A percentile compares a stretch with the other conserved stretches of the same genome.
Conservation (phyloP, 139 green algal species). For the Coelastrella sp. region DNA sequence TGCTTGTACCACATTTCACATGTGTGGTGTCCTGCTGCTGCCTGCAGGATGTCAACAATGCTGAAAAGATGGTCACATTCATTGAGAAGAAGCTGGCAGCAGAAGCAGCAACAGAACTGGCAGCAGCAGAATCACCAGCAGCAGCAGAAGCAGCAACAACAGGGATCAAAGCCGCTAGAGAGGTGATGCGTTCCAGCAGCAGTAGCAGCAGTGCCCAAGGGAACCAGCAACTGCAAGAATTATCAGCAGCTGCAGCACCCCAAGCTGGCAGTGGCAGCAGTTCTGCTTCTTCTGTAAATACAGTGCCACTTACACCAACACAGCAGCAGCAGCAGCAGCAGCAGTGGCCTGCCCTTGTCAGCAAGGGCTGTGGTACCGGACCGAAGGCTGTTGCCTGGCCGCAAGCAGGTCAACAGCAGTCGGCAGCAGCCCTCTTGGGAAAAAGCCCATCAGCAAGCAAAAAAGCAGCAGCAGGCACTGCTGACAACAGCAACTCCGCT, state of each 20-base stretch:
- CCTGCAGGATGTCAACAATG: conserved; percentile 9
- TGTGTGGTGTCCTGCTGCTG: background rate
- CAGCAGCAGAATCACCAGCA: background rate
- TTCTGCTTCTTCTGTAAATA: background rate
- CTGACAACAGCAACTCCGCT: background rate
- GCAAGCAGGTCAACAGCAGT: background rate
- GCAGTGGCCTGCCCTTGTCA: background rate
- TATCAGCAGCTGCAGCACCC: background rate
- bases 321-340: background rate
- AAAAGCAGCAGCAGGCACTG: background rate
- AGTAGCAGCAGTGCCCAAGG: background rate
- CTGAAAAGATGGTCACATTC: background rate
- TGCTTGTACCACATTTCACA: no score
- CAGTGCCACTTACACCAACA: background rate
- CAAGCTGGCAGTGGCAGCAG: background rate
- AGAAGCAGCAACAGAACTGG: background rate
- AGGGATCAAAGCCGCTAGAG: background rate
- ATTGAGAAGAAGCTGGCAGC: background rate
- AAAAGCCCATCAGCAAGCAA: background rate
- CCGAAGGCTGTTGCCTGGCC: background rate
- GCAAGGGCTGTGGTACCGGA: background rate
- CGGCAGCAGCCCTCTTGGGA: background rate
- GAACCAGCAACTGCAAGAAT: background rate
- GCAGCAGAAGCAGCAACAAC: background rate
- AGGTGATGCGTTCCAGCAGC: background rate